phyloP scores from a whole-genome alignment of 148 eudicot species.

The Drosera capensis region DNA sequence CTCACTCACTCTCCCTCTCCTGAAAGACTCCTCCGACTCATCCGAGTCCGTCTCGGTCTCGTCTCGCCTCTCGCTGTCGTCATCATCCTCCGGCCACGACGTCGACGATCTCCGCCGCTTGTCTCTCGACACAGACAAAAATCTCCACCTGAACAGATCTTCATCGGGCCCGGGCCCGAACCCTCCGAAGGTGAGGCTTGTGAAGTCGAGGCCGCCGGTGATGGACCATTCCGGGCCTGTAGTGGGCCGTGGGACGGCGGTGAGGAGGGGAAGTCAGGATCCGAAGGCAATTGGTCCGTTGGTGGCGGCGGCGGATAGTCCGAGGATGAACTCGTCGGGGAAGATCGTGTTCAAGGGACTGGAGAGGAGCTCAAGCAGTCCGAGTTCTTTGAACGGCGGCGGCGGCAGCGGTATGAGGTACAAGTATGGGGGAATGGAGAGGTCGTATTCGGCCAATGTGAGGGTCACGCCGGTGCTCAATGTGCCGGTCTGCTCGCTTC shows the following conservation, averaged over 20 bases:
- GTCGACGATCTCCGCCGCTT: slow-evolving; percentile 58
- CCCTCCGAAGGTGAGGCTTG: slow-evolving; percentile 18
- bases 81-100: slow-evolving; percentile 52
- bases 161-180: slow-evolving; percentile 5
- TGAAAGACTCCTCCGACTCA: slow-evolving; percentile 24
- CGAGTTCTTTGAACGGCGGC: slow-evolving; percentile 49
- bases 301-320: slow-evolving; percentile 56
- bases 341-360: slow-evolving; percentile 58
- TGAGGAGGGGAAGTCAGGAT: slow-evolving; percentile 17
- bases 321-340: slow-evolving; percentile 80
- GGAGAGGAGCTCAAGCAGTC: slow-evolving; percentile 78
- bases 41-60: slow-evolving; percentile 29
- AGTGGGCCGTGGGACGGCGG: slow-evolving; percentile 21
- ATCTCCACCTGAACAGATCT: not conserved
- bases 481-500: slow-evolving; percentile 74
- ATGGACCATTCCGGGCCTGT: not conserved
- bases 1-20: slow-evolving; percentile 25
- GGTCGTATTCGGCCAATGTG: slow-evolving; percentile 75
- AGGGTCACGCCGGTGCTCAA: slow-evolving; percentile 73
- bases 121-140: slow-evolving; percentile 44
- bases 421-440: slow-evolving; percentile 46
- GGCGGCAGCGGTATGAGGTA: slow-evolving; percentile 57
- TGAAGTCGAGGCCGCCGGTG: slow-evolving; percentile 11
- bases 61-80: slow-evolving; percentile 37
- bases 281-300: slow-evolving; percentile 14